Conservation (phyloP, 768 basidiomycete species). For the Leccinum imitatum region DNA sequence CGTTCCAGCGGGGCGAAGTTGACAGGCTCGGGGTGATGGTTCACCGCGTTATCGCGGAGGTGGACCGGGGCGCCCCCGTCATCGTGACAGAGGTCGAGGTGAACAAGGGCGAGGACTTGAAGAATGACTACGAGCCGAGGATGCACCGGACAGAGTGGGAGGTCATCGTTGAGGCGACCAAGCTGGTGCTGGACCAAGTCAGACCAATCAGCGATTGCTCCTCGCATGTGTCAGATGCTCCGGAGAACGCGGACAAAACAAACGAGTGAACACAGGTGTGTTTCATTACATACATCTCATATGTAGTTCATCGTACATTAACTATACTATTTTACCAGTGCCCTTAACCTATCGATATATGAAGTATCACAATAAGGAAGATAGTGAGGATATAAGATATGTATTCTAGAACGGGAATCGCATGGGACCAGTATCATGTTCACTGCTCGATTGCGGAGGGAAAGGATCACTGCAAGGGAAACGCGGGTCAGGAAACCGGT, state of each 20-base stretch:
- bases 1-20: slow-evolving; percentile 82
- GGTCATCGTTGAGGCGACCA: slow-evolving; percentile 85
- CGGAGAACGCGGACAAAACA: neutral
- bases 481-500: neutral
- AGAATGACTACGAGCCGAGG: slow-evolving; percentile 60
- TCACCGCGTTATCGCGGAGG: slow-evolving; percentile 88
- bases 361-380: slow-evolving; percentile 8
- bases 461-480: slow-evolving; percentile 17
- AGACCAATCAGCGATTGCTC: slow-evolving; percentile 21
- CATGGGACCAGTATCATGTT: slow-evolving; percentile 16
- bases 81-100: slow-evolving; percentile 79
- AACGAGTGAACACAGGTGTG: slow-evolving; percentile 5
- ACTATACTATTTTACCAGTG: slow-evolving; percentile 13
- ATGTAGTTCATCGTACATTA: slow-evolving; percentile 15
- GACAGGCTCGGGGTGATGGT: slow-evolving; percentile 85
- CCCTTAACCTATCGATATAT: slow-evolving; percentile 18
- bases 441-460: slow-evolving; percentile 16
- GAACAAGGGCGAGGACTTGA: slow-evolving; percentile 69
- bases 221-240: neutral
- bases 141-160: slow-evolving; percentile 86
- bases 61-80: slow-evolving; percentile 89
- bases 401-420: slow-evolving; percentile 30
- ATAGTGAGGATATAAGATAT: slow-evolving; percentile 2
- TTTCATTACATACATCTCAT: slow-evolving; percentile 3
- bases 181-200: slow-evolving; percentile 60